Conservation (phyloP, 2,329 filamentous ascomycete species). For the Berkeleyomyces basicola region DNA sequence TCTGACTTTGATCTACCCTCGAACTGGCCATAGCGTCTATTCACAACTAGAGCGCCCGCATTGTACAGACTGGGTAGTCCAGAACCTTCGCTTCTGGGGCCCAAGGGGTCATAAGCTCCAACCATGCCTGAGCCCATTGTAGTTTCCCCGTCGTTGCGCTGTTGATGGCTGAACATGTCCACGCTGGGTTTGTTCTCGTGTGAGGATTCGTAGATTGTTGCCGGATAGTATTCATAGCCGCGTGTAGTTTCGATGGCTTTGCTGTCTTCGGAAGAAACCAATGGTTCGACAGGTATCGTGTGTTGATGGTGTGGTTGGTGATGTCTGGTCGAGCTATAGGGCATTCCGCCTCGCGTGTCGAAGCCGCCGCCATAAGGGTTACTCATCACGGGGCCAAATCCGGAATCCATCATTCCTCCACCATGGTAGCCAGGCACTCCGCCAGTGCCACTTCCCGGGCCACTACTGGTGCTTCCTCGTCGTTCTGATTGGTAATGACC, state of each 20-base stretch:
- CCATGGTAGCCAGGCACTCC: slow-evolving; percentile 35
- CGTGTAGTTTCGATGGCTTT: slow-evolving; percentile 33
- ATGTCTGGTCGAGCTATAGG: slow-evolving; percentile 23
- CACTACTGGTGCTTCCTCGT: slow-evolving; percentile 51
- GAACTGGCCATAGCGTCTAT: slow-evolving; percentile 30
- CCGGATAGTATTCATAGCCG: slow-evolving; percentile 39
- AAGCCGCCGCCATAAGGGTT: slow-evolving; percentile 24
- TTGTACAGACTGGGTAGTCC: slow-evolving; percentile 31
- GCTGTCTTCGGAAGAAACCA: slow-evolving; percentile 34
- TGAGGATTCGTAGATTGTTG: slow-evolving; percentile 32
- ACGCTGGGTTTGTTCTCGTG: slow-evolving; percentile 28
- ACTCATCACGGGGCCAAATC: slow-evolving; percentile 26
- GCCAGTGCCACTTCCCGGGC: slow-evolving; percentile 47
- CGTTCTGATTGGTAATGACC: slow-evolving; percentile 63
- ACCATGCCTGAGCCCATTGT: slow-evolving; percentile 10
- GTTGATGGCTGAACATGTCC: slow-evolving; percentile 31
- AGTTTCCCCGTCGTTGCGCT: slow-evolving; percentile 14
- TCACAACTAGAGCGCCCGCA: slow-evolving; percentile 24
- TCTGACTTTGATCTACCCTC: slow-evolving; percentile 35
- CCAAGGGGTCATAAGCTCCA: slow-evolving; percentile 21
- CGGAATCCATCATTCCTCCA: slow-evolving; percentile 25
- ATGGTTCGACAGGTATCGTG: slow-evolving; percentile 27
- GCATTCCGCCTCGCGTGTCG: slow-evolving; percentile 24
- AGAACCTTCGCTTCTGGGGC: slow-evolving; percentile 13
- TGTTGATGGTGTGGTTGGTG: slow-evolving; percentile 32